Percentiles rank a stretch among this genome's conserved stretches.
These are phyloP conservation scores for Russula emetica DNA, from an alignment of 768 basidiomycete species.

Conservation along the genomic window DNA sequence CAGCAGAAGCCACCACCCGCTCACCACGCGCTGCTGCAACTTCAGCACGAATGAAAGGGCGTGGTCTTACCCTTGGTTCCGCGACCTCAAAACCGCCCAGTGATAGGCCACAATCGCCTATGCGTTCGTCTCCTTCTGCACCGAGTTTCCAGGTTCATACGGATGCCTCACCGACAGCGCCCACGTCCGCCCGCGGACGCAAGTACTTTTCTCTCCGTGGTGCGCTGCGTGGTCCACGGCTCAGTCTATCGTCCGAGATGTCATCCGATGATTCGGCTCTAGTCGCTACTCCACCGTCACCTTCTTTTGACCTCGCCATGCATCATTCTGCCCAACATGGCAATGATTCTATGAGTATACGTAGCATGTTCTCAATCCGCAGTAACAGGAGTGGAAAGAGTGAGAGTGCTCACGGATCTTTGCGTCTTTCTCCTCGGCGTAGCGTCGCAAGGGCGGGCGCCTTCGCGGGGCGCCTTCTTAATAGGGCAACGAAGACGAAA, in stretches of 20 bases:
- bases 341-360: slow-evolving; percentile 31
- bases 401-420: slow-evolving; percentile 14
- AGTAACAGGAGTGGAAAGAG: slow-evolving; percentile 25
- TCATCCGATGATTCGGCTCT: slow-evolving; percentile 66
- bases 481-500: slow-evolving; percentile 24
- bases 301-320: slow-evolving; percentile 30
- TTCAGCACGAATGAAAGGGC: slow-evolving; percentile 16
- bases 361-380: slow-evolving; percentile 25
- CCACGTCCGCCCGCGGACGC: slow-evolving; percentile 38
- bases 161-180: slow-evolving; percentile 40
- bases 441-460: slow-evolving; percentile 27
- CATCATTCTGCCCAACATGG: slow-evolving; percentile 22
- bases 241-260: slow-evolving; percentile 57
- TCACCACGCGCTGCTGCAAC: slow-evolving; percentile 22
- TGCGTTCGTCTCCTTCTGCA: slow-evolving; percentile 17
- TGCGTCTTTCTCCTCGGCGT: slow-evolving; percentile 27
- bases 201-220: slow-evolving; percentile 38
- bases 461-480: slow-evolving; percentile 26
- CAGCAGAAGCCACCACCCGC: not conserved
- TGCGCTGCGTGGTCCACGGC: slow-evolving; percentile 45
- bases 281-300: slow-evolving; percentile 55
- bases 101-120: slow-evolving; percentile 8
- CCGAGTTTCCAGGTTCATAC: slow-evolving; percentile 28
- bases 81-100: not conserved
- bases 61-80: slow-evolving; percentile 16